Base-by-base conservation (phyloP, 2,329 filamentous ascomycete species). In the Akanthomyces uredinophilus region DNA sequence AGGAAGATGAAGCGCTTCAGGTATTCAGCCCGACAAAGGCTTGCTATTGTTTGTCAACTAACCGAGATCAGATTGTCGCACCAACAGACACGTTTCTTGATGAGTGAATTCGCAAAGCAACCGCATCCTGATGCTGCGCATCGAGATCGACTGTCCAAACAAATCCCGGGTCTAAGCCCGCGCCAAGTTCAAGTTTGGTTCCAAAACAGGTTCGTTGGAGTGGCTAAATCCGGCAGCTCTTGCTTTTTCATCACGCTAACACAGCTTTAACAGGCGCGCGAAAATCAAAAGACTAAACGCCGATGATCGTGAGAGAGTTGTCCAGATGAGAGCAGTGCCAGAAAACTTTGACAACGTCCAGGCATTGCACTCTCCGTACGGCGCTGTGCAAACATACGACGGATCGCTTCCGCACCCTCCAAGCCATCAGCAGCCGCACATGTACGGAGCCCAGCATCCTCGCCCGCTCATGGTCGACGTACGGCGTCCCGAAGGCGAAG, bases 171-270 rank as follows among this genome's bases (percentile, higher is more conserved):
- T 1, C 78, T 98, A 54, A 96, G 91, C 69, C 91, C 93, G 43
- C 86, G 93, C 64, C 93, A 98, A 73, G 94, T 98, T 27, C 93
- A 98, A 75, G 93, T 98, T 55, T 98, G 93, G 94, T 98, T 98
- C 76, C 93, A 98, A 76, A 98, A 98, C 76, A 86, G 93, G 93
- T 96, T 83, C 69, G 82, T 71, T 46, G 10, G 7, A 27, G 11
- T 47, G 63, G 51, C 41, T 43, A 50, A 41, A 27, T 18, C 1
- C 29, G 13, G 4, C 14, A n/a, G 29, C 22, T 6, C 4, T 7
- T 6, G n/a, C 5, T 29, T 41, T 16, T 5, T 4, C 4, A 1
- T 8, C 44, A 14, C n/a, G 50, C 68, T 72, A 51, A 72, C 47
- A 35, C n/a, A 13, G 46, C 5, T 43, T 3, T 13, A 32, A 7